Evolutionary conservation across 1,139 yeast genomes (phyloP).

Genomic region (Geotrichum phurueaensis): DNA sequence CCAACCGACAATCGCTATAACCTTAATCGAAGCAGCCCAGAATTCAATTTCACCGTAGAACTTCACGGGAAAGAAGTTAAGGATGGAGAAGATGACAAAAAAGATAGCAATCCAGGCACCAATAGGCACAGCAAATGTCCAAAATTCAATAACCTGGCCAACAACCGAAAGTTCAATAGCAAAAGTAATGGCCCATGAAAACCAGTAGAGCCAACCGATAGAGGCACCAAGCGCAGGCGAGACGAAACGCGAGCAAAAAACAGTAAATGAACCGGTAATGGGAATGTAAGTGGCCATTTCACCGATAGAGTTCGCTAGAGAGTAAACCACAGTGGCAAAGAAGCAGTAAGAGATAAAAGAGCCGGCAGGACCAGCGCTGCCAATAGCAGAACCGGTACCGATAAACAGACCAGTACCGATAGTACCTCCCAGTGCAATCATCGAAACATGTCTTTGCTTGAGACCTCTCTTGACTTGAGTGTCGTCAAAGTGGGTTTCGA

Average conservation of each 20-base stretch:
- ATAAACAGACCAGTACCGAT: constrained; percentile 55
- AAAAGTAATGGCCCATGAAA: constrained; percentile 56
- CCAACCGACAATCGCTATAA: constrained; percentile 49
- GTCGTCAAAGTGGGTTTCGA: background rate
- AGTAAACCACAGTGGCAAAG: constrained; percentile 48
- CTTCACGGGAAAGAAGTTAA: constrained; percentile 52
- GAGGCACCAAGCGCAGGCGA: constrained; percentile 61
- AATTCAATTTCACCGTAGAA: constrained; percentile 63
- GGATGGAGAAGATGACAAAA: constrained; percentile 48
- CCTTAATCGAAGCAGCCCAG: constrained; percentile 58
- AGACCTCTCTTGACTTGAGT: constrained; percentile 15
- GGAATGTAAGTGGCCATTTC: constrained; percentile 61
- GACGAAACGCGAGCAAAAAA: constrained; percentile 55
- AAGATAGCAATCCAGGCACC: constrained; percentile 55
- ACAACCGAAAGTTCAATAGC: constrained; percentile 58
- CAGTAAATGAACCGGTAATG: constrained; percentile 56
- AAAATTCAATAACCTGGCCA: constrained; percentile 53
- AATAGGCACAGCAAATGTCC: constrained; percentile 53
- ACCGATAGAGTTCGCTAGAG: constrained; percentile 54
- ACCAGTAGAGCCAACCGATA: constrained; percentile 56
- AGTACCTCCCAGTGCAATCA: constrained; percentile 37
- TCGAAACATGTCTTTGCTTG: constrained; percentile 42
- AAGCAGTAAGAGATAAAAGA: constrained; percentile 45
- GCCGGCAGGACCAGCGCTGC: constrained; percentile 52
- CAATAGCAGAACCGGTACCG: constrained; percentile 49